Percentiles rank a stretch among this genome's conserved stretches.
phyloP scores from a whole-genome alignment of 169 alveolate species.

The Miamiensis avidus region DNA sequence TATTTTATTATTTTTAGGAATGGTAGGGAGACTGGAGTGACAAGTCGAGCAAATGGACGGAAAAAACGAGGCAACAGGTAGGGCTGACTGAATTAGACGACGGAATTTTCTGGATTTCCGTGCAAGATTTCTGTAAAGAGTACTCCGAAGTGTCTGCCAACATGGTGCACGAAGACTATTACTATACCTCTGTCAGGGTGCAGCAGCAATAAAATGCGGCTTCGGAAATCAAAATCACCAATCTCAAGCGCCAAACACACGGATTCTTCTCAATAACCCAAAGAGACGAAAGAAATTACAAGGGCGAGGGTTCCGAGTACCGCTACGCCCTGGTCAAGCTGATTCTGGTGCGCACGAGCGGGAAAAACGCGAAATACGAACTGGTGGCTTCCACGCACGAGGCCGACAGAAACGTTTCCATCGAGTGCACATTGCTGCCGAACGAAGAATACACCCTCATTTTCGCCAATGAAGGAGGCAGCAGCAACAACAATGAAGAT shows the following conservation, averaged over 20 bases:
- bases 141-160: conserved; percentile 2
- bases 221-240: no score
- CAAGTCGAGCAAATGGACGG: conserved; percentile 50
- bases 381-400: no score
- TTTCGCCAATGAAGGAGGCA: no score
- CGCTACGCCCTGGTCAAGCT: no score
- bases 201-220: neutral
- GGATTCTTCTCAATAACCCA: neutral
- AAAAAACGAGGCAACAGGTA: conserved; percentile 42
- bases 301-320: no score
- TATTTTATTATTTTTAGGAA: conserved; percentile 14
- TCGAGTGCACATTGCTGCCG: no score
- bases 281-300: neutral
- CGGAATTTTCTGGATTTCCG: conserved; percentile 61
- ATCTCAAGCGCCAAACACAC: neutral
- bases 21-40: conserved; percentile 66
- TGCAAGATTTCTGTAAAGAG: conserved; percentile 43
- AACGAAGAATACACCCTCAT: no score
- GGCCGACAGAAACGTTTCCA: no score
- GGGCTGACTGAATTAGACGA: conserved; percentile 39
- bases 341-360: no score
- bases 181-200: neutral
- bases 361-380: no score
- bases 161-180: neutral
- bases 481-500: no score